Conservation (phyloP, 2,329 filamentous ascomycete genomes). For the Claviceps spartinae region DNA sequence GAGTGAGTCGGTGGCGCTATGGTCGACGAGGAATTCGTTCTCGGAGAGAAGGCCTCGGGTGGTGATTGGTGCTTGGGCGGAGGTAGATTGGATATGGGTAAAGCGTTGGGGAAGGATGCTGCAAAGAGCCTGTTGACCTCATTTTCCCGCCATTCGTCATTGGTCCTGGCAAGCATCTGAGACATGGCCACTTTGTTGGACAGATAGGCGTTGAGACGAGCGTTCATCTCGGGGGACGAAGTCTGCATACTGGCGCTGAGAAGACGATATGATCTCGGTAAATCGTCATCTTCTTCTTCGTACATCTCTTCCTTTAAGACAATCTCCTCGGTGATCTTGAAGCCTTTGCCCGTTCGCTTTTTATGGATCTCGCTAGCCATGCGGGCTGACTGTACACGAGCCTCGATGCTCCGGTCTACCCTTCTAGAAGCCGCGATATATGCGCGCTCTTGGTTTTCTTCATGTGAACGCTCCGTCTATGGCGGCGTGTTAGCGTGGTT, state of each 20-base stretch:
- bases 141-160: constrained; percentile 28
- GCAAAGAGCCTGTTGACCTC: constrained; percentile 34
- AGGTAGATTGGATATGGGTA: not conserved
- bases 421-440: constrained; percentile 86
- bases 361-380: constrained; percentile 88
- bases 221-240: constrained; percentile 46
- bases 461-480: constrained; percentile 61
- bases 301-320: constrained; percentile 92
- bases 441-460: constrained; percentile 74
- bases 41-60: constrained; percentile 1
- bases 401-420: constrained; percentile 76
- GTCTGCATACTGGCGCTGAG: constrained; percentile 50
- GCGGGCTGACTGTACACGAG: constrained; percentile 72
- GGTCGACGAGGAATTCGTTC: not conserved
- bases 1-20: constrained; percentile 1
- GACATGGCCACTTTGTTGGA: constrained; percentile 30
- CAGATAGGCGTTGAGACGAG: constrained; percentile 38
- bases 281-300: constrained; percentile 79
- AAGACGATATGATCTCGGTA: constrained; percentile 52
- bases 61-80: not conserved
- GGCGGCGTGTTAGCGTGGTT: not conserved
- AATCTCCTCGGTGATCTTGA: constrained; percentile 74
- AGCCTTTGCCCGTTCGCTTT: constrained; percentile 66
- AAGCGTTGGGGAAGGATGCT: constrained; percentile 29
- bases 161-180: constrained; percentile 22